Evolutionary conservation across 2,329 filamentous ascomycete genomes (phyloP), one percentile per base, ranked within the genome.

Genomic region (Davidsoniella eucalypti): DNA sequence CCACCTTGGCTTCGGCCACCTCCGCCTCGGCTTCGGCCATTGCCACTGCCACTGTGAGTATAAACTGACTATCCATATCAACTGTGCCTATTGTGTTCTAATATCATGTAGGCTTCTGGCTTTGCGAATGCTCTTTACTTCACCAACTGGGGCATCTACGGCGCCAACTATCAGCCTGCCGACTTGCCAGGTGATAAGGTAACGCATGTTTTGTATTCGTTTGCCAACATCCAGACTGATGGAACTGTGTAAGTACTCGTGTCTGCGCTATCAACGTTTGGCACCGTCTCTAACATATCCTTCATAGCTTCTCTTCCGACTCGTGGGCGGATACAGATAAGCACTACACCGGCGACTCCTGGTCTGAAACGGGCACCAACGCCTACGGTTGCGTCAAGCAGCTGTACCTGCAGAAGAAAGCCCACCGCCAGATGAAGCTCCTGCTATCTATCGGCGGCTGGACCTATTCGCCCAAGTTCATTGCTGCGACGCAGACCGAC

Each of bases 401-500:
- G 60, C 67, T 93, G 1, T 85, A 74, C 61, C 64, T 85, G 1
- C 71, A 84, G 48, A 93, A 93, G 69, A 80, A 87, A 65, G 66
- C 71, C 56, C 77, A 93, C 61, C 77, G 85, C 17, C 76, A 84
- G 48, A 64, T 93, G 52, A 93, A 93, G 64, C 72, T 82, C 2
- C 66, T 92, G n/a, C 71, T 92, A 7, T 86, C 81, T 36, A 82
- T 93, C 53, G 87, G 87, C 39, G 87, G 87, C 14, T 92, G 81
- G 78, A 84, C 78, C 0, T 86, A 83, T 61, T 84, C 81, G 3
- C 64, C 73, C 49, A 82, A 84, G 57, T 86, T 90, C 60, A 69
- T 76, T 1, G 66, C 67, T 5, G 74, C 80, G 0, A 77, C 76
- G 0, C 76, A 76, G 16, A 81, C 80, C 0, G 68, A 71, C 0